These are phyloP conservation scores for Rhinocladiella similis DNA, from an alignment of 2,329 filamentous ascomycete genomes.

Conservation along the genomic window DNA sequence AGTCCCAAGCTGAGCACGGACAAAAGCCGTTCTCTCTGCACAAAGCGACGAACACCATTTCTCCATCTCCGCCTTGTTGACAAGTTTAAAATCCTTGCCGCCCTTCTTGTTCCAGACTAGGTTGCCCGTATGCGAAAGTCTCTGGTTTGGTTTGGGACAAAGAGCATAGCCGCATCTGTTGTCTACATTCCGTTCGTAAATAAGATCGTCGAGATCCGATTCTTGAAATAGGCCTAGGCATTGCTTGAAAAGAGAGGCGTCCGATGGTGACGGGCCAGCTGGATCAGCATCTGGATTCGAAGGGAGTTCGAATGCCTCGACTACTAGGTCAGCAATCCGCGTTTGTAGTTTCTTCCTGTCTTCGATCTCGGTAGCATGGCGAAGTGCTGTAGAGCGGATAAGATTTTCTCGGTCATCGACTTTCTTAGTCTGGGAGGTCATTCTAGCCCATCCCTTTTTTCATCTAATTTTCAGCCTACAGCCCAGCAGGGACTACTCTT, in stretches of 20 bases:
- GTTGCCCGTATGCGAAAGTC: slow-evolving; percentile 55
- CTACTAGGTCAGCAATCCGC: slow-evolving; percentile 69
- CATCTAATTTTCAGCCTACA: background rate
- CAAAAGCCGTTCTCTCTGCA: slow-evolving; percentile 75
- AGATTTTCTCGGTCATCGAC: slow-evolving; percentile 30
- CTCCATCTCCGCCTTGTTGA: slow-evolving; percentile 71
- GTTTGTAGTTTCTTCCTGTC: slow-evolving; percentile 76
- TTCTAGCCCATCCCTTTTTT: slow-evolving; percentile 8
- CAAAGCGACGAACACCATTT: slow-evolving; percentile 85
- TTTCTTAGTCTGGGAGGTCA: slow-evolving; percentile 12
- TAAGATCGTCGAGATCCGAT: slow-evolving; percentile 82
- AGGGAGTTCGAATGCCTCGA: slow-evolving; percentile 68
- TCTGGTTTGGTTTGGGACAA: slow-evolving; percentile 66
- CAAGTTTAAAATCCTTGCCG: slow-evolving; percentile 62
- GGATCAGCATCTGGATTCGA: slow-evolving; percentile 53
- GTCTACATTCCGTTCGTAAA: slow-evolving; percentile 85
- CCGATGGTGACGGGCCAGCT: slow-evolving; percentile 55
- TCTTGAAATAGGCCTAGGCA: slow-evolving; percentile 76
- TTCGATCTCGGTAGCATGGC: slow-evolving; percentile 81
- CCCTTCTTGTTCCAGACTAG: slow-evolving; percentile 54
- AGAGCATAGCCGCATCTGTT: slow-evolving; percentile 80
- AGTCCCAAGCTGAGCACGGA: slow-evolving; percentile 85
- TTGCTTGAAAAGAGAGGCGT: slow-evolving; percentile 65
- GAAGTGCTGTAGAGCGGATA: slow-evolving; percentile 65
- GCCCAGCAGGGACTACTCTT: no score